Evolutionary conservation across 2,329 filamentous ascomycete species (phyloP).

Genomic region (Fusarium buharicum): DNA sequence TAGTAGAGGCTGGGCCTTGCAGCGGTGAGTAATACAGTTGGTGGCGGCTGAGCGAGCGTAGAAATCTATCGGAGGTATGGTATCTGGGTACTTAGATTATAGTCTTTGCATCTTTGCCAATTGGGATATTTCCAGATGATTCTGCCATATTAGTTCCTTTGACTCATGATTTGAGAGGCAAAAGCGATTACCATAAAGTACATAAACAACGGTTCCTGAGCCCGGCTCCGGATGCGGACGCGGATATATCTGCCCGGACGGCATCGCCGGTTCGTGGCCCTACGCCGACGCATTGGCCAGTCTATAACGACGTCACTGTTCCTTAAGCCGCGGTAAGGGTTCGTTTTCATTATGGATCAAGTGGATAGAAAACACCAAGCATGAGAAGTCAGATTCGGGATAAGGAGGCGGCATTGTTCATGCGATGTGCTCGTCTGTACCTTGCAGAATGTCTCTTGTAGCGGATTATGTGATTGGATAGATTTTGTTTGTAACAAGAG

Average conservation of each 20-base stretch:
- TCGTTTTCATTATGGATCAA: slow-evolving; percentile 2
- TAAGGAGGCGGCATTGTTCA: background rate
- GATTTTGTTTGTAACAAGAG: background rate
- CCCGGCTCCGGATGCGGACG: slow-evolving; percentile 11
- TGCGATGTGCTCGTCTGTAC: background rate
- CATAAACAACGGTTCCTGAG: slow-evolving; percentile 12
- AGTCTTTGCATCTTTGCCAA: background rate
- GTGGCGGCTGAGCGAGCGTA: slow-evolving; percentile 25
- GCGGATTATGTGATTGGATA: background rate
- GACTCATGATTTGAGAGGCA: slow-evolving; percentile 24
- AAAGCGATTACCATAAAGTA: background rate
- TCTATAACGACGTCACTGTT: slow-evolving; percentile 21
- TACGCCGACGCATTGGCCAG: slow-evolving; percentile 7
- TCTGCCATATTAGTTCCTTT: slow-evolving; percentile 5
- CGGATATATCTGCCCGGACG: slow-evolving; percentile 18
- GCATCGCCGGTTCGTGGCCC: slow-evolving; percentile 22
- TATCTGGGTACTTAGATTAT: too few species aligned
- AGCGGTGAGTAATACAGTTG: slow-evolving; percentile 10
- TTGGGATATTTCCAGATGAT: slow-evolving; percentile 21
- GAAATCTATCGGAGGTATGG: too few species aligned
- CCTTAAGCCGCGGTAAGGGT: background rate
- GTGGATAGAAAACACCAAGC: slow-evolving; percentile 9
- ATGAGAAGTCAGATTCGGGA: too few species aligned
- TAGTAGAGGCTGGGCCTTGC: slow-evolving; percentile 13
- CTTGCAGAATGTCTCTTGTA: background rate